Evolutionary conservation across 2,329 filamentous ascomycete species (phyloP).

Genomic region (Pseudopyricularia cyperi): DNA sequence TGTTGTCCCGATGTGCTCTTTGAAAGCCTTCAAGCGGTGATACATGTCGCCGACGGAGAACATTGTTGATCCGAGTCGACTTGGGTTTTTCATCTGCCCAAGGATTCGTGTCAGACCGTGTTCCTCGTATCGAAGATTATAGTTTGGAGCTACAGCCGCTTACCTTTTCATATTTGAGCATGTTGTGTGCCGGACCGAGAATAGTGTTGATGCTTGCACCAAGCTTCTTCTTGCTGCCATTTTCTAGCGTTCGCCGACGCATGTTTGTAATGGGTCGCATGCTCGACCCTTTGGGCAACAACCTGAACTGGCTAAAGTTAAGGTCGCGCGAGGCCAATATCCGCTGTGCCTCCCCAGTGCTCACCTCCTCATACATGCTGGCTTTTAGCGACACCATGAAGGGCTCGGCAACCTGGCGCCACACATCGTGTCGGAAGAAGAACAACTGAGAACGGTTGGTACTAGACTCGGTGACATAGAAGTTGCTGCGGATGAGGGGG

Average conservation of each 20-base stretch:
- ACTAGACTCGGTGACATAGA: slow-evolving; percentile 89
- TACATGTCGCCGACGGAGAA: slow-evolving; percentile 77
- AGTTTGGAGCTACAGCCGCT: slow-evolving; percentile 1
- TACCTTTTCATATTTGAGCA: slow-evolving; percentile 70
- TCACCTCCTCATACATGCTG: slow-evolving; percentile 69
- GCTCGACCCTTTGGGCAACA: slow-evolving; percentile 68
- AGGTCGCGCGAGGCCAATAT: slow-evolving; percentile 51
- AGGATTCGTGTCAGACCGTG: slow-evolving; percentile 2
- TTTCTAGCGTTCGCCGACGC: slow-evolving; percentile 42
- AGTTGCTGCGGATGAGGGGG: slow-evolving; percentile 74
- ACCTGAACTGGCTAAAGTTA: slow-evolving; percentile 64
- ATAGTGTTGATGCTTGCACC: slow-evolving; percentile 54
- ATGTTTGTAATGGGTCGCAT: slow-evolving; percentile 84
- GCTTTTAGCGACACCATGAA: slow-evolving; percentile 53
- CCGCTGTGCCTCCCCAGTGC: slow-evolving; percentile 36
- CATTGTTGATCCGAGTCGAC: slow-evolving; percentile 62
- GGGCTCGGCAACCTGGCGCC: slow-evolving; percentile 65
- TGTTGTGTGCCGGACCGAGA: slow-evolving; percentile 56
- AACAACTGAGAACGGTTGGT: slow-evolving; percentile 69
- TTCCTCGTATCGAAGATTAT: no score
- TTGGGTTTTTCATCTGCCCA: slow-evolving; percentile 32
- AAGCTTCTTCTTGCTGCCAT: slow-evolving; percentile 38
- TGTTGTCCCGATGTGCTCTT: slow-evolving; percentile 26
- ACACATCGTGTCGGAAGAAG: slow-evolving; percentile 91
- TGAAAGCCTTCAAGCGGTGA: slow-evolving; percentile 57